A percentile compares a stretch with the other conserved stretches of the same genome.
phyloP scores from a whole-genome alignment of 2,329 filamentous ascomycete species.

The Aspergillus sp. region DNA sequence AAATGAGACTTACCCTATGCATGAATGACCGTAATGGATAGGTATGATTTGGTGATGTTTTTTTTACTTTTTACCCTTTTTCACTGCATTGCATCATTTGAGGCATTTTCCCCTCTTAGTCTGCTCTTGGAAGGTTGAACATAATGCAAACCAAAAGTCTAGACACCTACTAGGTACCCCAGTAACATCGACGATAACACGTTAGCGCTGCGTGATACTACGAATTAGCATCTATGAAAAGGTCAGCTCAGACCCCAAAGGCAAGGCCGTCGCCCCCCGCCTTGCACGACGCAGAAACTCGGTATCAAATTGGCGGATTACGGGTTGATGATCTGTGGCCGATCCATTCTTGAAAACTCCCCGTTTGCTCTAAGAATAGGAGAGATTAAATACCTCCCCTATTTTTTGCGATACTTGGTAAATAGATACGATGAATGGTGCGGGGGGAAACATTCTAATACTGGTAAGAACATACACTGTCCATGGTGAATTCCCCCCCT shows the following conservation, averaged over 20 bases:
- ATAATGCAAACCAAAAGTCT: slow-evolving; percentile 5
- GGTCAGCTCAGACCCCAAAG: not conserved
- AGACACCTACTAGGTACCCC: not conserved
- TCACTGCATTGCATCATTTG: slow-evolving; percentile 4
- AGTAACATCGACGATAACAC: not conserved
- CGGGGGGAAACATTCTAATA: not conserved
- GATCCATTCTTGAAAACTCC: slow-evolving; percentile 7
- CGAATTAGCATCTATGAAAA: not conserved
- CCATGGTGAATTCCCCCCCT: slow-evolving; percentile 7
- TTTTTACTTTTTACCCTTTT: slow-evolving; percentile 1
- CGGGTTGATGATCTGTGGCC: slow-evolving; percentile 4
- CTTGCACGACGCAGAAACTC: not conserved
- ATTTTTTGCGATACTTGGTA: not conserved
- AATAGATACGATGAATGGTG: not conserved
- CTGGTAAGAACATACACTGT: slow-evolving; percentile 10
- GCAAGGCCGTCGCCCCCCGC: not conserved
- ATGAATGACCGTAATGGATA: slow-evolving; percentile 3
- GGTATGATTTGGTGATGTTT: not conserved
- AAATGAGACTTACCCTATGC: not conserved
- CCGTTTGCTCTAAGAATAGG: not conserved
- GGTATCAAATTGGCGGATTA: not conserved
- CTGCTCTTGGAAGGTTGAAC: slow-evolving; percentile 1
- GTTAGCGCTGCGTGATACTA: not conserved
- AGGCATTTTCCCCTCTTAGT: slow-evolving; percentile 8
- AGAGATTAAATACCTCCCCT: slow-evolving; percentile 11